These are phyloP conservation scores for Phyllosticta citrichinensis DNA, from an alignment of 2,329 filamentous ascomycete species.

Conservation along the genomic window DNA sequence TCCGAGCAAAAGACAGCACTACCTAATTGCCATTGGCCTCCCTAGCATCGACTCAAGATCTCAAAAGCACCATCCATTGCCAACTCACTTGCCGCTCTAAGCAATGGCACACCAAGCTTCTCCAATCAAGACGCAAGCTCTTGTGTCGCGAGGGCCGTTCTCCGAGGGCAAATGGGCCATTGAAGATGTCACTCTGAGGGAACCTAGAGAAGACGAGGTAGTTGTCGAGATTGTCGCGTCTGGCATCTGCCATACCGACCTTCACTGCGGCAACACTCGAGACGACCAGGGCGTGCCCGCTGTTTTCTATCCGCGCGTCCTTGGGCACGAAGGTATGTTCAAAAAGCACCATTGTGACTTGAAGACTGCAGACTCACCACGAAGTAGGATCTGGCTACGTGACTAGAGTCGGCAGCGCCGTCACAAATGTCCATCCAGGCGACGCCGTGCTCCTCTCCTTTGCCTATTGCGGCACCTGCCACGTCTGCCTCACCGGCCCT, in stretches of 20 bases:
- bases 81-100: not conserved
- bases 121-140: conserved; percentile 16
- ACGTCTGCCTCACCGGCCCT: conserved; percentile 5
- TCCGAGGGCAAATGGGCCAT: conserved; percentile 28
- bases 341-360: not conserved
- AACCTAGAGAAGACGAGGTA: conserved; percentile 34
- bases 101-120: not conserved
- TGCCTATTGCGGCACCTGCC: conserved; percentile 5
- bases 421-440: conserved; percentile 30
- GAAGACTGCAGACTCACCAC: not conserved
- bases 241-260: conserved; percentile 45
- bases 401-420: conserved; percentile 28
- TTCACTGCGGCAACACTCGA: conserved; percentile 31
- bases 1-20: not conserved
- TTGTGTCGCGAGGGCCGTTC: conserved; percentile 27
- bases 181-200: conserved; percentile 25
- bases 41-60: not conserved
- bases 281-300: conserved; percentile 15
- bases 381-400: conserved; percentile 33
- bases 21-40: too few relatives aligned
- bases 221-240: conserved; percentile 42
- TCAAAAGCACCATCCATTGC: not conserved
- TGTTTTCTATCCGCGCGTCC: conserved; percentile 35
- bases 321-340: conserved; percentile 41
- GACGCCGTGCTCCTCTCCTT: conserved; percentile 33